These are phyloP conservation scores for Fusarium sp. DNA, from an alignment of 2,329 filamentous ascomycete species.

Conservation along the genomic window DNA sequence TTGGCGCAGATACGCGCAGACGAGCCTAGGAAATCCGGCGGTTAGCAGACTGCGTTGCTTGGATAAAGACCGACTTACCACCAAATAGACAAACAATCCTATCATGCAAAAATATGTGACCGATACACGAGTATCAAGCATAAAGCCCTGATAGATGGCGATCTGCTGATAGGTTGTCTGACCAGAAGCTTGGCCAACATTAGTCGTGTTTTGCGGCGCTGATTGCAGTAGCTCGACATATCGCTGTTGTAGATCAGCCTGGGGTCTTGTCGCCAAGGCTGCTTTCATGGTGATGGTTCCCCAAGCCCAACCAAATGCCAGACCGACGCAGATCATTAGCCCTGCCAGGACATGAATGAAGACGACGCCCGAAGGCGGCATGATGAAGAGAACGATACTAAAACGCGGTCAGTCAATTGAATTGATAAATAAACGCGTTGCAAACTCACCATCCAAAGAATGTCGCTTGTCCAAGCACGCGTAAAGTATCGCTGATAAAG, in stretches of 20 bases:
- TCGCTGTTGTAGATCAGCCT: conserved; percentile 22
- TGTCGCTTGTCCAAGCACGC: conserved; percentile 26
- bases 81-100: conserved; percentile 26
- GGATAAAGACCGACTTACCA: neutral
- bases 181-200: conserved; percentile 20
- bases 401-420: neutral
- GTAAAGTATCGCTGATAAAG: conserved; percentile 31
- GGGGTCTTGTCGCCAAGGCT: conserved; percentile 31
- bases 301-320: conserved; percentile 34
- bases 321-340: conserved; percentile 23
- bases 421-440: neutral
- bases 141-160: conserved; percentile 27
- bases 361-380: conserved; percentile 38
- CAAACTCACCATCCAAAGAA: conserved; percentile 19
- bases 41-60: neutral
- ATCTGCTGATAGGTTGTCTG: conserved; percentile 24
- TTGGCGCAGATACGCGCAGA: conserved; percentile 15
- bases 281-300: conserved; percentile 36
- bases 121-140: conserved; percentile 29
- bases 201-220: conserved; percentile 32
- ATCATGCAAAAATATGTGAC: conserved; percentile 40
- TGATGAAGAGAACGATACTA: conserved; percentile 37
- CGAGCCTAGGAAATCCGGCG: neutral
- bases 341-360: conserved; percentile 37
- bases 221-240: conserved; percentile 20